These are phyloP conservation scores for Cadophora luteo-olivacea DNA, from an alignment of 2,329 filamentous ascomycete genomes.

Conservation along the genomic window DNA sequence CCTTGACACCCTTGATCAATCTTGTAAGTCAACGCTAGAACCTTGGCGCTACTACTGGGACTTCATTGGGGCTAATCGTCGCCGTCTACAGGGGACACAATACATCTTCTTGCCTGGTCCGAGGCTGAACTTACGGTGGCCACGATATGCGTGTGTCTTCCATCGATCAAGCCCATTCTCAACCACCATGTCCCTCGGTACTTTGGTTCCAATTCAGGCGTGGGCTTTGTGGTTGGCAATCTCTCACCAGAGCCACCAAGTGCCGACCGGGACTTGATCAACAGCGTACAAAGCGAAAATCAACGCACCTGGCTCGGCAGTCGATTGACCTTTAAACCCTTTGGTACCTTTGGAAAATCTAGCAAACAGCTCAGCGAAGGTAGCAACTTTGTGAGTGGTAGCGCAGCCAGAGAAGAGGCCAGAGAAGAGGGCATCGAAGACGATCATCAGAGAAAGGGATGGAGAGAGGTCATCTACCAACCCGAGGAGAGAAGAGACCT, in stretches of 20 bases:
- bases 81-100: background rate
- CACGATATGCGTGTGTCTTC: slow-evolving; percentile 14
- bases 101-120: slow-evolving; percentile 12
- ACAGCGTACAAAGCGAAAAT: slow-evolving; percentile 7
- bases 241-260: slow-evolving; percentile 8
- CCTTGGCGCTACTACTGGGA: too few species aligned
- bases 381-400: background rate
- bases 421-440: background rate
- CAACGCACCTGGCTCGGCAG: background rate
- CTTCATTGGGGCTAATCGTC: background rate
- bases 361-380: background rate
- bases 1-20: background rate
- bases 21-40: background rate
- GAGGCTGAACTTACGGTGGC: background rate
- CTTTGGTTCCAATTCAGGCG: background rate
- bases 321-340: background rate
- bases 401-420: background rate
- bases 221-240: background rate
- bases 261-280: background rate
- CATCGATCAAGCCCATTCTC: slow-evolving; percentile 7
- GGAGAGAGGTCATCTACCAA: background rate
- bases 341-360: background rate
- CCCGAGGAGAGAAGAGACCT: background rate
- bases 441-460: background rate
- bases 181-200: slow-evolving; percentile 7